These are phyloP conservation scores for Pyricularia sp. DNA, from an alignment of 2,329 filamentous ascomycete genomes.

Conservation along the genomic window DNA sequence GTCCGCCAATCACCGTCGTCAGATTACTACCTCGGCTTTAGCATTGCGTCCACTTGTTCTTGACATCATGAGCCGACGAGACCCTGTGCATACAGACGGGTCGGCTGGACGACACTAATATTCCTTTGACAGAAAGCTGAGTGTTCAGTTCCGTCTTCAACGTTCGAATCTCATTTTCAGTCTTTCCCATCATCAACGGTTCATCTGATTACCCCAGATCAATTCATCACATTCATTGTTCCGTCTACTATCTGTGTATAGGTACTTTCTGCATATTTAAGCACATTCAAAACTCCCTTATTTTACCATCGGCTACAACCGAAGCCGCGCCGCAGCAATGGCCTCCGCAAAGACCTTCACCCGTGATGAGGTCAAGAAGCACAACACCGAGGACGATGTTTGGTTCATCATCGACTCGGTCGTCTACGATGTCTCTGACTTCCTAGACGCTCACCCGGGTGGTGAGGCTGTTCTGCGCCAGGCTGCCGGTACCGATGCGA, in stretches of 20 bases:
- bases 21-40: slow-evolving; percentile 1
- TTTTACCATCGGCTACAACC: background rate
- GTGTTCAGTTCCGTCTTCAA: background rate
- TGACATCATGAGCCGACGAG: slow-evolving; percentile 1
- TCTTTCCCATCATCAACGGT: background rate
- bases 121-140: background rate
- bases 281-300: no score
- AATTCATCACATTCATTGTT: background rate
- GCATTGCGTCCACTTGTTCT: background rate
- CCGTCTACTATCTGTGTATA: background rate
- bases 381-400: slow-evolving; percentile 61
- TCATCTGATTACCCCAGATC: background rate
- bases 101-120: background rate
- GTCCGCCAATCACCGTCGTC: background rate
- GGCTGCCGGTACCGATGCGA: slow-evolving; percentile 74
- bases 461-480: slow-evolving; percentile 72
- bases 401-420: slow-evolving; percentile 83
- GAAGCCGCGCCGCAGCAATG: background rate
- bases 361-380: slow-evolving; percentile 55
- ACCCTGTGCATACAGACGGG: background rate
- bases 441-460: slow-evolving; percentile 76
- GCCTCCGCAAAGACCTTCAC: slow-evolving; percentile 41
- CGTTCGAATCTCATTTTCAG: background rate
- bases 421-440: slow-evolving; percentile 81
- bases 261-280: background rate